phyloP scores from a whole-genome alignment of 23 red algal species.

The Gracilaria caudata region DNA sequence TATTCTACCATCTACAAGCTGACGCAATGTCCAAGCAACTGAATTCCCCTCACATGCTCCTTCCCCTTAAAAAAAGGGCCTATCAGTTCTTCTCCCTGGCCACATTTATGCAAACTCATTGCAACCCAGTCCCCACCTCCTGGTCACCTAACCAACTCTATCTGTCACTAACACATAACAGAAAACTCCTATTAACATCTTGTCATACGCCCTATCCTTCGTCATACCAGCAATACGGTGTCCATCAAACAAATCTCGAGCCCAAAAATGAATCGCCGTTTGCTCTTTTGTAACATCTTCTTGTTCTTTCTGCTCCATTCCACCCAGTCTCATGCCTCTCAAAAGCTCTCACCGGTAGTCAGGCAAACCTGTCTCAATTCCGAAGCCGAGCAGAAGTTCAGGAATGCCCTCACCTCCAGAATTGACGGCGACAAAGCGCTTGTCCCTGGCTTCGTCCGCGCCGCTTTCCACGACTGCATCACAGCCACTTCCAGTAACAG shows the following conservation, averaged over 20 bases:
- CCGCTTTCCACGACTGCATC: slow-evolving; percentile 46
- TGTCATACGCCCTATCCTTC: too few relatives aligned
- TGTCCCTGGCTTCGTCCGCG: slow-evolving; percentile 17
- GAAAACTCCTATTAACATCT: too few relatives aligned
- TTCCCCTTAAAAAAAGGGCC: too few relatives aligned
- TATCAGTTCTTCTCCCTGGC: too few relatives aligned
- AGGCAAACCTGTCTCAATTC: neutral
- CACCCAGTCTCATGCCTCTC: neutral
- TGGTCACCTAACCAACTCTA: too few relatives aligned
- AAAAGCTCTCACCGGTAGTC: neutral
- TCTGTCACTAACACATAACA: too few relatives aligned
- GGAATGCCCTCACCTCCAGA: neutral
- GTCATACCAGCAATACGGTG: too few relatives aligned
- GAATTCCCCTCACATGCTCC: too few relatives aligned
- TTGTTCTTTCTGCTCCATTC: neutral
- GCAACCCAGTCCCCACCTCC: too few relatives aligned
- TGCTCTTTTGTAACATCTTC: neutral
- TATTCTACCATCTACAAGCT: too few relatives aligned
- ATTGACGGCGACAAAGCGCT: neutral
- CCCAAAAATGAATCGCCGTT: neutral
- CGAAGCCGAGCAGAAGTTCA: neutral
- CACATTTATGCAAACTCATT: too few relatives aligned
- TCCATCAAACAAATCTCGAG: neutral
- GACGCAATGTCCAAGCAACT: too few relatives aligned
- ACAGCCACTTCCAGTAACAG: slow-evolving; percentile 24